Evolutionary conservation across 768 basidiomycete species (phyloP), one percentile per base, ranked within the genome.

Genomic region (Mycena amicta): DNA sequence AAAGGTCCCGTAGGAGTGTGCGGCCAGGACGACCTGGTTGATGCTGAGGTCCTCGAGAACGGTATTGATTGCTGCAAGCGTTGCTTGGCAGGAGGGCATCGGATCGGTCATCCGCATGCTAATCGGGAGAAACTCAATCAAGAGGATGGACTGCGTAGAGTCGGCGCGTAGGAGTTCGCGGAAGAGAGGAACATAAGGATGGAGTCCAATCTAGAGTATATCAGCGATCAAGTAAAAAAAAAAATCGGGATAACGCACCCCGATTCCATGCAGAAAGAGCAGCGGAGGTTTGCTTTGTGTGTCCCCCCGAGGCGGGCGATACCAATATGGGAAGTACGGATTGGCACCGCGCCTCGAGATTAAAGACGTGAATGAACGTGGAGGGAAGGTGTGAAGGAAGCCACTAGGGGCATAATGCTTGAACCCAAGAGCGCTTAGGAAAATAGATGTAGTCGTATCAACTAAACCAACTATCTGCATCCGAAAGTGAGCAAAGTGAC

Each of bases 201-300:
- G 80, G 40, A 88, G 70, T 29, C 88, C 88, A 54, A 89, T 85
- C 86, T 87, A 59, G 23, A 3, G 4, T n/a, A 28, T n/a, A 2
- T n/a, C 20, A 51, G 50, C 23, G 22, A n/a, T n/a, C 30, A 41
- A 29, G 50, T 50, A 37, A 2, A 40, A 41, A 30, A 15, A 30
- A 55, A 39, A 31, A 29, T 25, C 39, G 6, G 29, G 15, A 57
- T 39, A 16, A 71, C 79, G 2, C 70, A 87, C 84, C 11, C 87
- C 88, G n/a, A 88, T 82, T 11, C 87, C 88, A 54, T 89, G 87
- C 1, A 89, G 63, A 64, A 89, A 87, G n/a, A 88, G 67, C 11
- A 89, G 70, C 0, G 87, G 85, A 8, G 73, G 70, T 59, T 80
- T 83, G 1, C 72, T 73, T 8, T 50, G 53, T 3, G 18, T 20